Evolutionary conservation across 2,329 filamentous ascomycete species (phyloP), one percentile per base, ranked within the genome.

Genomic region (Lasiodiplodia hormozganensis): DNA sequence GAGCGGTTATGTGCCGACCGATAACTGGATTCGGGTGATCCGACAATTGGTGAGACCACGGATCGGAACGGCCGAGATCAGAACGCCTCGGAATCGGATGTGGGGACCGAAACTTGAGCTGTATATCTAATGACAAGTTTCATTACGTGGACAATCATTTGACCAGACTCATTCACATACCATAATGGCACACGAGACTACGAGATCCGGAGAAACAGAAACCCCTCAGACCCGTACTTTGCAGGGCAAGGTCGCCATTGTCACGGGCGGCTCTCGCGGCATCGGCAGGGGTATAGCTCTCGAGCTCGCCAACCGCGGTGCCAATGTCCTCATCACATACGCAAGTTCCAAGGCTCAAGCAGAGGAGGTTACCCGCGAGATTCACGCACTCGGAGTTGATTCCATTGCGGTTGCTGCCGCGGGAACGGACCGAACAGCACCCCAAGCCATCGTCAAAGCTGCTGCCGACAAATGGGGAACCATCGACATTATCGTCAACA

Each of bases 291-390:
- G 74, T 23, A 82, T 84, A 43, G 83, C 79, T 10, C 72, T 78
- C 43, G 79, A 82, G 47, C 73, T 85, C 7, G 80, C 80, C 8
- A 71, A 71, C 3, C 76, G 78, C 47, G 82, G 81, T 25, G 79
- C 80, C 36, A 80, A 78, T 51, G 77, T 85, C 7, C 82, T 84
- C 6, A 75, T 86, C 73, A 86, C 84, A 75, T 86, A 86, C 73
- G 81, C 83, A 1, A 80, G 76, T 53, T 58, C 76, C 3, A 23
- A 65, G 3, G 68, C 78, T n/a, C 60, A 68, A 18, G 69, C 65
- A 2, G 74, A 80, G 65, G 77, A 76, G 14, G 70, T 74, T 11
- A 62, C 74, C 1, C 71, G 69, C 5, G 62, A 74, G 6, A 77
- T 75, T 1, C 70, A 68, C 12, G 70, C 74, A 3, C 77, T 82